Evolutionary conservation across 768 basidiomycete species (phyloP).

Genomic region (Boletus rubropictus): DNA sequence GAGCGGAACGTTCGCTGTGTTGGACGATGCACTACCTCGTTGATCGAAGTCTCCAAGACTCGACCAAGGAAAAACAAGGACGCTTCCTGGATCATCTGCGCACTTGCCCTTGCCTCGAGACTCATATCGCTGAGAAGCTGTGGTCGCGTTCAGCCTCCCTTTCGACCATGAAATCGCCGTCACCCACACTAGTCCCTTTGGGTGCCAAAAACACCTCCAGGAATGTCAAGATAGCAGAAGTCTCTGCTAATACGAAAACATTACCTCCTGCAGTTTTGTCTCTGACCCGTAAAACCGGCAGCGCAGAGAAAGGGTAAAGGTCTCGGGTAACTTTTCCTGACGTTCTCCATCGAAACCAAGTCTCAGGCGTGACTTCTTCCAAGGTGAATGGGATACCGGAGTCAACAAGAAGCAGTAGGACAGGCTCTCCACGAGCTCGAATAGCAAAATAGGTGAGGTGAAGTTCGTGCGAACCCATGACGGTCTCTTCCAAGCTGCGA

Average conservation of each 20-base stretch:
- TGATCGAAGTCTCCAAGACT: neutral
- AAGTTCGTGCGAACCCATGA: constrained; percentile 15
- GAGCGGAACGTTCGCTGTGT: neutral
- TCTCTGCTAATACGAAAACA: constrained; percentile 21
- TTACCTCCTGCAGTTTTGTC: constrained; percentile 4
- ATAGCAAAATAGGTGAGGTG: constrained; percentile 19
- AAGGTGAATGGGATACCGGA: constrained; percentile 20
- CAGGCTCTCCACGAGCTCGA: constrained; percentile 25
- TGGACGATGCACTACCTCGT: constrained; percentile 8
- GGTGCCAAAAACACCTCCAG: constrained; percentile 19
- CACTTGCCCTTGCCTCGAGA: constrained; percentile 14
- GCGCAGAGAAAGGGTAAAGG: constrained; percentile 19
- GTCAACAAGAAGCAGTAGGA: constrained; percentile 23
- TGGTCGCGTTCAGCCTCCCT: neutral
- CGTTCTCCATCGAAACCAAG: constrained; percentile 16
- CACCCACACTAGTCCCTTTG: constrained; percentile 12
- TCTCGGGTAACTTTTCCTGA: constrained; percentile 13
- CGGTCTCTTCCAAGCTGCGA: neutral
- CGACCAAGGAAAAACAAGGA: constrained; percentile 20
- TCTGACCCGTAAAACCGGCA: constrained; percentile 24
- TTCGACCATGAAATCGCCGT: neutral
- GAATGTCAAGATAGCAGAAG: constrained; percentile 21
- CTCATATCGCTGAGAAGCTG: constrained; percentile 16
- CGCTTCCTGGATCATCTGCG: constrained; percentile 22
- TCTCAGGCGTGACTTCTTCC: constrained; percentile 12